Evolutionary conservation across 768 basidiomycete genomes (phyloP), one percentile per base, ranked within the genome.

Genomic region (Lyophyllum atratum): DNA sequence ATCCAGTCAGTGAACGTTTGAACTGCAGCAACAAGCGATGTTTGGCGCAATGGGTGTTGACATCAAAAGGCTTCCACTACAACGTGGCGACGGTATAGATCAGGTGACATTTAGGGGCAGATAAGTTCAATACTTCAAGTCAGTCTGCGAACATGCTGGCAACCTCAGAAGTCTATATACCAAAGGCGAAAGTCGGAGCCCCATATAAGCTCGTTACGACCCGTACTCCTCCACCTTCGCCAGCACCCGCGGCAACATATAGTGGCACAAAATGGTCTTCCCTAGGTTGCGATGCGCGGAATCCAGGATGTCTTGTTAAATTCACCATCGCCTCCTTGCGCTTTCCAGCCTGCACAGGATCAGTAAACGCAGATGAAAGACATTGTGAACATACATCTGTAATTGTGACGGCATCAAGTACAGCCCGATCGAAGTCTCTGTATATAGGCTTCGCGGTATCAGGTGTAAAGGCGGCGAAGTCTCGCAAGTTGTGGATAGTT

Each of bases 221-320:
- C 63, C 70, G 74, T 8, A 77, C 78, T 31, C 75, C 72, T 1
- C 82, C 85, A 6, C 75, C 77, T 42, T 83, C 86, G 9, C 85
- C 86, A 8, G 89, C 91, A 3, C 89, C 91, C 2, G 84, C 87
- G 3, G 87, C 89, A 40, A 92, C 77, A 67, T 92, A 90, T 15
- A 93, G 59, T 10, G 92, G 92, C 15, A 93, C 76, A 64, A 93
- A 90, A 65, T 93, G 92, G 26, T 95, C 92, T 60, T 85, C 85
- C 2, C 87, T 79, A 1, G 91, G 92, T 63, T 95, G 89, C 25
- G 86, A 82, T 0, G 75, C 64, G 4, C 85, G 79, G 77, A 90
- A 93, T 9, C 81, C 81, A 4, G 74, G 70, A 61, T 92, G 89
- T 42, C 72, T 71, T 9, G 78, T 74, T 56, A 94, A 73, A 9